Evolutionary conservation across 352 stramenopile genomes (phyloP).

Genomic region (Phytopythium delawarense): DNA sequence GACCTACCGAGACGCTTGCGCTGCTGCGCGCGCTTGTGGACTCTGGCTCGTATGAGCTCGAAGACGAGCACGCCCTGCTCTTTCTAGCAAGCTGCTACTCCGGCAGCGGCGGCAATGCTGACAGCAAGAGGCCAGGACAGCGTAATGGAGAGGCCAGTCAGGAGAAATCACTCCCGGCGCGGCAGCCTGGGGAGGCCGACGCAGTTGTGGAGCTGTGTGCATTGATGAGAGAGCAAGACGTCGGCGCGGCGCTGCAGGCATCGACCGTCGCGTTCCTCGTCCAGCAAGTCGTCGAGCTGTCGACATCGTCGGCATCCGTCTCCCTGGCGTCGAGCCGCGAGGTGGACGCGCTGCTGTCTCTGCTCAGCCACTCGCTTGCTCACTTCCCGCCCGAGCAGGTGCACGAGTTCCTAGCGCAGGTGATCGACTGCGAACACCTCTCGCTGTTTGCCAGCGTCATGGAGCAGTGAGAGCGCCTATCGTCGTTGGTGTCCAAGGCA

Average conservation of each 20-base stretch:
- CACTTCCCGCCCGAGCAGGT: slow-evolving; percentile 36
- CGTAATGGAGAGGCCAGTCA: neutral
- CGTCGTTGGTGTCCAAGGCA: neutral
- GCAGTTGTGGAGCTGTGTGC: slow-evolving; percentile 13
- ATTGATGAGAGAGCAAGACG: slow-evolving; percentile 22
- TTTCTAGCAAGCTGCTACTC: slow-evolving; percentile 51
- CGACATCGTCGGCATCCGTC: slow-evolving; percentile 19
- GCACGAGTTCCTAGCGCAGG: slow-evolving; percentile 42
- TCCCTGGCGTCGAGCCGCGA: slow-evolving; percentile 22
- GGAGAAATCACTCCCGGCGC: neutral
- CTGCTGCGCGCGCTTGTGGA: slow-evolving; percentile 35
- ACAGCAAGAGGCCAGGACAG: neutral
- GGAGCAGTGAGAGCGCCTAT: neutral
- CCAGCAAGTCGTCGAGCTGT: slow-evolving; percentile 37
- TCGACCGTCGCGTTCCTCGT: slow-evolving; percentile 44
- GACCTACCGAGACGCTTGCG: slow-evolving; percentile 24
- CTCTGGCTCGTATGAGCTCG: slow-evolving; percentile 25
- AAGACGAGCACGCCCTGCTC: slow-evolving; percentile 53
- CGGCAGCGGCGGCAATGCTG: neutral
- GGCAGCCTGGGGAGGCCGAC: neutral
- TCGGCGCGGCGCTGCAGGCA: slow-evolving; percentile 24
- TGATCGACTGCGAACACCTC: slow-evolving; percentile 32
- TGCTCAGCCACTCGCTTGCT: slow-evolving; percentile 35
- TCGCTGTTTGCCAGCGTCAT: slow-evolving; percentile 31
- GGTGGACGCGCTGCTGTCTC: slow-evolving; percentile 31